phyloP scores from a whole-genome alignment of 371 early-diverging fungal species.

The Haplosporangium sp. region DNA sequence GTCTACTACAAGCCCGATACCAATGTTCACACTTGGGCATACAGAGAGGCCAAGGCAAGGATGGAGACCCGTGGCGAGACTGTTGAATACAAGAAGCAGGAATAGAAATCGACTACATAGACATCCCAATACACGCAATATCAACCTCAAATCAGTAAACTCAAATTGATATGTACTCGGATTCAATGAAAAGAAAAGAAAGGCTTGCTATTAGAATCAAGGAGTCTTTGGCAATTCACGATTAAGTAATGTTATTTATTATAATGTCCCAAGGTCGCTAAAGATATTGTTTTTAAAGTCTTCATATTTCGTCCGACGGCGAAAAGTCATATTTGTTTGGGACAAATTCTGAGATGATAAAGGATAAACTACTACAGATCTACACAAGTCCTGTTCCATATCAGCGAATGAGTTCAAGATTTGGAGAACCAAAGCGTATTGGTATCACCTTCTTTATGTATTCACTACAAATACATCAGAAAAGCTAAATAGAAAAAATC shows the following conservation, averaged over 20 bases:
- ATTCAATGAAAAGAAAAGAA: no score
- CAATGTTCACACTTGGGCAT: slow-evolving; percentile 61
- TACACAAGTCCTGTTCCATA: no score
- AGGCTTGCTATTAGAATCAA: neutral
- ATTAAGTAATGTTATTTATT: no score
- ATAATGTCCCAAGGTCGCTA: no score
- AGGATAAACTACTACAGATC: no score
- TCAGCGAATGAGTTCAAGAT: neutral
- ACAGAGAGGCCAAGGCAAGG: slow-evolving; percentile 58
- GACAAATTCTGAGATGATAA: no score
- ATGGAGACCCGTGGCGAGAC: slow-evolving; percentile 57
- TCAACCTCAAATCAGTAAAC: neutral
- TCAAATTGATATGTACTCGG: neutral
- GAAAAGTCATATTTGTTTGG: no score
- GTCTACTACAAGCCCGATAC: slow-evolving; percentile 79
- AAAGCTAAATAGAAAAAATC: neutral
- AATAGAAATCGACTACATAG: slow-evolving; percentile 13
- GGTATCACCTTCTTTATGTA: neutral
- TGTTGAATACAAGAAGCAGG: slow-evolving; percentile 55
- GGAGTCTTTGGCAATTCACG: no score
- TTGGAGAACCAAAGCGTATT: neutral
- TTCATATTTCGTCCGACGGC: no score
- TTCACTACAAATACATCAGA: neutral
- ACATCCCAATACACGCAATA: neutral
- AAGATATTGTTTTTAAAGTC: no score